A percentile compares a stretch with the other conserved stretches of the same genome.
These are phyloP conservation scores for Aspergillus indologenus DNA, from an alignment of 495 filamentous ascomycete genomes.

Conservation along the genomic window DNA sequence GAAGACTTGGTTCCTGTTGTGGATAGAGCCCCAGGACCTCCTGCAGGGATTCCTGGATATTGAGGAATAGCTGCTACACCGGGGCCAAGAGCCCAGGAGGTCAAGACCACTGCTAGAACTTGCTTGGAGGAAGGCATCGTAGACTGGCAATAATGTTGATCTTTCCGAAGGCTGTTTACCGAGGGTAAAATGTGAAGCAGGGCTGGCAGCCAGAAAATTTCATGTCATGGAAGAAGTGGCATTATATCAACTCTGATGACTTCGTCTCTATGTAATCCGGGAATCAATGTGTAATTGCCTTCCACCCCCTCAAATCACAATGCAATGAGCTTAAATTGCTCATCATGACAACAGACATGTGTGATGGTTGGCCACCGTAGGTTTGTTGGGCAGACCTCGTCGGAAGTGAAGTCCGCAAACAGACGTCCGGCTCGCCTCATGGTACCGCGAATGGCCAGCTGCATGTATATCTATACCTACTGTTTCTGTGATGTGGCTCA, in stretches of 20 bases:
- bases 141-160: neutral
- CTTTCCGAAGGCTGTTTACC: neutral
- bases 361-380: neutral
- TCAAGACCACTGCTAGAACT: neutral
- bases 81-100: neutral
- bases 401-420: neutral
- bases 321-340: neutral
- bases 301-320: neutral
- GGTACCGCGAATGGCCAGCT: neutral
- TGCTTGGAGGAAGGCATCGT: neutral
- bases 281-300: neutral
- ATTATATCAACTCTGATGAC: neutral
- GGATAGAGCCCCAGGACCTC: no score
- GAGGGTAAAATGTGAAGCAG: neutral
- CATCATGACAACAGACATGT: neutral
- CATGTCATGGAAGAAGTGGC: neutral
- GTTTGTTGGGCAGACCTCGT: neutral
- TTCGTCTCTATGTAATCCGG: neutral
- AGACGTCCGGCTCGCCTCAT: neutral
- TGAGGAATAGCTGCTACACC: neutral
- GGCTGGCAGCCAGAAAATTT: neutral
- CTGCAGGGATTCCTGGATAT: neutral
- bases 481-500: neutral
- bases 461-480: no score
- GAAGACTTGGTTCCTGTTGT: neutral